phyloP scores from a whole-genome alignment of 371 early-diverging fungal genomes.

The Basidiobolus meristosporus region DNA sequence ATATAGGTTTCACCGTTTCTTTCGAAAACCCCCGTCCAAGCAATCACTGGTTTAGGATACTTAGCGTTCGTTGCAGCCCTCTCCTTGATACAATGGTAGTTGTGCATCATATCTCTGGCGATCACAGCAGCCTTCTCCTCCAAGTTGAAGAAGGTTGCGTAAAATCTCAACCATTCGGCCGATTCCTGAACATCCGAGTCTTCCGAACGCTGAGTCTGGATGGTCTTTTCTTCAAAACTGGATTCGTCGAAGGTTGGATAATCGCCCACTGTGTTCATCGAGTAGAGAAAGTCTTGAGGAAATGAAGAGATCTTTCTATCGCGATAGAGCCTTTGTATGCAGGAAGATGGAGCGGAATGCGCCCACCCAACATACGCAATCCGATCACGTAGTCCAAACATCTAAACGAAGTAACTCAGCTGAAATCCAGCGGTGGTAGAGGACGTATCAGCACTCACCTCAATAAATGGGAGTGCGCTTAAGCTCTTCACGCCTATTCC shows the following conservation, averaged over 20 bases:
- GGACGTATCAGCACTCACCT: too few relatives aligned
- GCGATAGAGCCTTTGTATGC: constrained; percentile 29
- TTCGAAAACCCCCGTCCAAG: constrained; percentile 41
- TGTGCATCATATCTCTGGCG: constrained; percentile 25
- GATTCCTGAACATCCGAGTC: constrained; percentile 34
- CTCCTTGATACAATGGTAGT: constrained; percentile 38
- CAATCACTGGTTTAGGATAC: constrained; percentile 22
- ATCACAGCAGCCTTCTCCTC: constrained; percentile 34
- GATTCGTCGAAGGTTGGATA: constrained; percentile 16
- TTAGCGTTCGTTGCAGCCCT: too few relatives aligned
- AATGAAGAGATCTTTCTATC: constrained; percentile 10
- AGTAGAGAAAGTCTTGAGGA: constrained; percentile 15
- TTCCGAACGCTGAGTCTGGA: constrained; percentile 5
- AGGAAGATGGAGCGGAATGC: constrained; percentile 34
- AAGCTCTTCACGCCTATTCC: constrained; percentile 28
- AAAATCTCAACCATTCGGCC: constrained; percentile 60
- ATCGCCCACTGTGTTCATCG: constrained; percentile 14
- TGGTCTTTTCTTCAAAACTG: constrained; percentile 14
- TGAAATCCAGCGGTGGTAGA: too few relatives aligned
- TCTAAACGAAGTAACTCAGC: constrained; percentile 38
- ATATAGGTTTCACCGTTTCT: constrained; percentile 50
- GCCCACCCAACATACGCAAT: constrained; percentile 29
- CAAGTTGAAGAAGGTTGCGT: constrained; percentile 48
- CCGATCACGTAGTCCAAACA: constrained; percentile 34
- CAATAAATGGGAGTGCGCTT: too few relatives aligned